phyloP scores from a whole-genome alignment of 257 asterid species.

The Petrea volubilis region DNA sequence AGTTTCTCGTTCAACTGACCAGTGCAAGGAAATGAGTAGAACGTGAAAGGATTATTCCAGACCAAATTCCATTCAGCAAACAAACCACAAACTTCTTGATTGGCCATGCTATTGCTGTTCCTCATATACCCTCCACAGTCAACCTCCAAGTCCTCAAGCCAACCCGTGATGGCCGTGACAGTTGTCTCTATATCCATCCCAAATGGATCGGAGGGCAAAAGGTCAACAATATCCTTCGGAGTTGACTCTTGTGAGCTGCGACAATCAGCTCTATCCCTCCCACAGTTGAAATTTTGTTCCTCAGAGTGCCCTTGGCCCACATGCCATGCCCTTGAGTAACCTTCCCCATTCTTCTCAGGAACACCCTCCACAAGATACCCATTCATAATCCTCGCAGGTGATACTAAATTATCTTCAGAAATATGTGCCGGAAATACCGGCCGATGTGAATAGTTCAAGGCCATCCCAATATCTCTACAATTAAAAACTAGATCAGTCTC shows the following conservation, averaged over 20 bases:
- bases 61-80: constrained; percentile 46
- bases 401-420: constrained; percentile 50
- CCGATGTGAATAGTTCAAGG: constrained; percentile 64
- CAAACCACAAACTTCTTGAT: constrained; percentile 40
- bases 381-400: constrained; percentile 54
- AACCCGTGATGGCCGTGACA: constrained; percentile 58
- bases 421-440: constrained; percentile 50
- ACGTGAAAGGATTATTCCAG: constrained; percentile 41
- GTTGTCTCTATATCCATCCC: constrained; percentile 67
- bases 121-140: constrained; percentile 42
- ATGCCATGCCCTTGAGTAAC: constrained; percentile 30
- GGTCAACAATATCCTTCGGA: constrained; percentile 47
- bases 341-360: constrained; percentile 46
- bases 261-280: constrained; percentile 42
- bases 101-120: constrained; percentile 16
- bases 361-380: constrained; percentile 56
- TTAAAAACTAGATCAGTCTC: constrained; percentile 21
- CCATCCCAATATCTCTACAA: constrained; percentile 49
- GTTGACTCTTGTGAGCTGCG: constrained; percentile 36
- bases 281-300: constrained; percentile 27
- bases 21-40: constrained; percentile 38
- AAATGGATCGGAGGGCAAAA: constrained; percentile 73
- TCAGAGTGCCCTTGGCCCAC: constrained; percentile 36
- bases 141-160: constrained; percentile 58
- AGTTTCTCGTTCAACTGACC: neutral